A percentile compares a stretch with the other conserved stretches of the same genome.
Evolutionary conservation across 371 early-diverging fungal species (phyloP).

Genomic region (Actinomortierella wolfii): DNA sequence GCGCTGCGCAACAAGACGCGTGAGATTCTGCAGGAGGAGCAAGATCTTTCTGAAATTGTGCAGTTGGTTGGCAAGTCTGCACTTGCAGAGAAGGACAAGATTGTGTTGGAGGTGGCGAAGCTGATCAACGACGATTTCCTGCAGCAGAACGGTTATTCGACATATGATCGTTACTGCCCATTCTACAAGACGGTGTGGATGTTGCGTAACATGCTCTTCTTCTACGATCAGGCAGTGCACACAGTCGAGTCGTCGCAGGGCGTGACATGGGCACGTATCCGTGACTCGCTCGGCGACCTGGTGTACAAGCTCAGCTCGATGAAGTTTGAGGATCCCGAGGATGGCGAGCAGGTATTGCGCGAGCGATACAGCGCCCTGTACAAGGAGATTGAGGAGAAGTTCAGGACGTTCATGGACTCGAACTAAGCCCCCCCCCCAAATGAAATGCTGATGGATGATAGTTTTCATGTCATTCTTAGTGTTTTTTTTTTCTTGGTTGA

Average conservation of each 20-base stretch:
- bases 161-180: constrained; percentile 99
- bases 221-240: constrained; percentile 94
- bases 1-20: constrained; percentile 91
- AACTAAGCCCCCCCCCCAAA: constrained; percentile 16
- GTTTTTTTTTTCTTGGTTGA: constrained; percentile 12
- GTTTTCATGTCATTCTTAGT: constrained; percentile 9
- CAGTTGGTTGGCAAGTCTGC: constrained; percentile 99
- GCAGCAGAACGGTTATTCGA: constrained; percentile 99
- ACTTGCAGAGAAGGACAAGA: constrained; percentile 98
- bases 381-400: constrained; percentile 97
- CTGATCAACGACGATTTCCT: constrained; percentile 99
- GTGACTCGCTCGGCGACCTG: constrained; percentile 92
- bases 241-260: constrained; percentile 91
- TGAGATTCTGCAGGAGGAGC: constrained; percentile 99
- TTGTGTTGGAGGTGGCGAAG: constrained; percentile 97
- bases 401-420: constrained; percentile 61
- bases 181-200: constrained; percentile 99
- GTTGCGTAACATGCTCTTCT: constrained; percentile 97
- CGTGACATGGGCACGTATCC: constrained; percentile 96
- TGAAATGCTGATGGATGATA: constrained; percentile 7
- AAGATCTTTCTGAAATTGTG: constrained; percentile 99
- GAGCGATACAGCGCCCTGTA: constrained; percentile 86
- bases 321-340: constrained; percentile 99
- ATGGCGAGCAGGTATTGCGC: constrained; percentile 86
- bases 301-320: constrained; percentile 97